Conservation (phyloP, 164 flowering plant genomes). For the Nymphaea thermarum region DNA sequence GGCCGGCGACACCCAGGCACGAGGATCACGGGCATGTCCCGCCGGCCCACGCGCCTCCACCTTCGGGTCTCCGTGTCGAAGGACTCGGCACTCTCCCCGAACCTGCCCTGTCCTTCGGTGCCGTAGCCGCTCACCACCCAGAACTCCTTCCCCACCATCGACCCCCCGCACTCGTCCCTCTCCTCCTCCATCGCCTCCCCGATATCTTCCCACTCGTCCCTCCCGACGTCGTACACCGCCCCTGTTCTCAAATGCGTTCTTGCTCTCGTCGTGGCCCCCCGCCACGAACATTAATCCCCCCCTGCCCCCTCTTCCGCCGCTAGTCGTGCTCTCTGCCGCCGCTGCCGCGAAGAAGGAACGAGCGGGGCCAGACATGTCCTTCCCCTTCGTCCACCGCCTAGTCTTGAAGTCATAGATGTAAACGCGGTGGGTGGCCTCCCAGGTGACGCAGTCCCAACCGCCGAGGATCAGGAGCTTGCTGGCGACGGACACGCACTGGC, state of each 20-base stretch:
- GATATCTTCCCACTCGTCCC: background rate
- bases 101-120: slow-evolving; percentile 22
- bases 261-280: slow-evolving; percentile 17
- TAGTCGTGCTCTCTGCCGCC: too few relatives aligned
- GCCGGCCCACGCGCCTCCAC: slow-evolving; percentile 10
- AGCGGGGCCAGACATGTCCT: slow-evolving; percentile 14
- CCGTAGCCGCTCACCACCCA: slow-evolving; percentile 28
- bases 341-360: slow-evolving; percentile 22
- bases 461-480: slow-evolving; percentile 21
- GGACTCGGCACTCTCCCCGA: slow-evolving; percentile 16
- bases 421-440: slow-evolving; percentile 18
- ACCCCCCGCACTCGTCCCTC: slow-evolving; percentile 19
- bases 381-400: slow-evolving; percentile 11
- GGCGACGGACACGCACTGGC: slow-evolving; percentile 18
- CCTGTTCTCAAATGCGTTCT: slow-evolving; percentile 17
- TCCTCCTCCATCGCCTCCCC: background rate
- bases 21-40: background rate
- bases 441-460: slow-evolving; percentile 26
- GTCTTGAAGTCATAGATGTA: slow-evolving; percentile 11
- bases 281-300: background rate
- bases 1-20: background rate
- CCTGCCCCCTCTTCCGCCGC: background rate
- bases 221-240: background rate
- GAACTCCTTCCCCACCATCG: slow-evolving; percentile 3
- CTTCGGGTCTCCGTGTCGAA: slow-evolving; percentile 9